Percentiles rank a stretch among this genome's conserved stretches.
Evolutionary conservation across 106 monocot genomes (phyloP).

Genomic region (Narthecium ossifragum): DNA sequence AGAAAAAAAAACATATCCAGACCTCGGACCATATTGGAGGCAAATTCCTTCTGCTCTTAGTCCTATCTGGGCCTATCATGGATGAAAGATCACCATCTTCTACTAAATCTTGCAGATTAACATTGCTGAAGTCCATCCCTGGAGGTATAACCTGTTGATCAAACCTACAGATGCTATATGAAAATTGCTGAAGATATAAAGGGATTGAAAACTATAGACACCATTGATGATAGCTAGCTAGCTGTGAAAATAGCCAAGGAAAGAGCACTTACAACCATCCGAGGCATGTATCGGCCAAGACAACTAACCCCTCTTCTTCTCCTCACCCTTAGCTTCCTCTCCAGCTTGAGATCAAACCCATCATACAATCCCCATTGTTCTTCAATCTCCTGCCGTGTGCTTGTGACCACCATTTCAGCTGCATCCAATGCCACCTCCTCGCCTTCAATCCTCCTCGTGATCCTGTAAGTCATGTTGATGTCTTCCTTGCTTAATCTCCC

Average conservation of each 20-base stretch:
- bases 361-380: slow-evolving; percentile 85
- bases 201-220: too few species aligned
- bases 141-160: slow-evolving; percentile 77
- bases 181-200: too few species aligned
- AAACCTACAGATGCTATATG: too few species aligned
- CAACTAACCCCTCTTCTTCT: slow-evolving; percentile 49
- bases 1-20: neutral
- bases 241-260: too few species aligned
- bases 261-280: slow-evolving; percentile 67
- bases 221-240: too few species aligned
- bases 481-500: slow-evolving; percentile 44
- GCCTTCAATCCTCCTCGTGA: slow-evolving; percentile 53
- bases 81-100: slow-evolving; percentile 54
- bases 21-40: slow-evolving; percentile 83
- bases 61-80: slow-evolving; percentile 28
- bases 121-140: slow-evolving; percentile 82
- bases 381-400: slow-evolving; percentile 77
- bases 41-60: slow-evolving; percentile 30
- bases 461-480: slow-evolving; percentile 50
- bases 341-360: slow-evolving; percentile 54
- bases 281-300: slow-evolving; percentile 70
- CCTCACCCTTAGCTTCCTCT: slow-evolving; percentile 60
- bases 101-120: slow-evolving; percentile 27
- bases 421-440: slow-evolving; percentile 68
- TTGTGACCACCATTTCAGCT: slow-evolving; percentile 70